Base-by-base conservation (phyloP, 1,284 basidiomycete species). In the Chalciporus sp. region DNA sequence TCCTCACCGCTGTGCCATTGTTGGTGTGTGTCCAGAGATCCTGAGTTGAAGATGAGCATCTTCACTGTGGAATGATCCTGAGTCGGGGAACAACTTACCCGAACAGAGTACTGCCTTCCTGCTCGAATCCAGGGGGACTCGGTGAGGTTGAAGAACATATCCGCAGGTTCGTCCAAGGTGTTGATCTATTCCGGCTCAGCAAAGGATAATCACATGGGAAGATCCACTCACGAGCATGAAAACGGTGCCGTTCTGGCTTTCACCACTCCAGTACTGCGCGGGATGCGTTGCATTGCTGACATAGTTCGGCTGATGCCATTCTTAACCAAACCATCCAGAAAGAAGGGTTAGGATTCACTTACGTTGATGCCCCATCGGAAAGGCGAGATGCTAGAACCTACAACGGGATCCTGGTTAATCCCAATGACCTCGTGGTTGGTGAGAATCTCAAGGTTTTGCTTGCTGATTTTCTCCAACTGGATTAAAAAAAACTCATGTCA, bases 51-150 rank as follows among this genome's bases (percentile, higher is more conserved):
- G 28, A 47, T 65, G 35, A 68, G 44, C 20, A 10, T 11, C 12
- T 33, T 31, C 16, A 2, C 23, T 1, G 23, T 42, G 4, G 33
- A 44, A 53, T 28, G 31, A 20, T 42, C 9, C 37, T 10, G 37
- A n/a, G 7, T 12, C 14, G 17, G 16, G 23, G 23, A 6, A 29
- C 39, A 10, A 45, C 69, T 49, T 67, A 85, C 84, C 50, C 84
- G 74, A 49, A 88, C 81, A 23, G 76, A 64, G 60, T 88, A 86
- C 61, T 84, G 78, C 47, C 82, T 73, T 29, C 85, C 85, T 1
- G 84, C 84, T 44, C 82, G 77, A 58, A 87, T 80, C 84, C 84
- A 88, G 1, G 85, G 85, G 1, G 84, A 86, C 61, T 88, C 84
- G 3, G 83, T 84, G 51, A 88, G 68, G 57, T 76, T 84, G 69